Percentiles rank a stretch among this genome's conserved stretches.
phyloP scores from a whole-genome alignment of 1,139 yeast genomes.

The Magnusiomyces ingens region DNA sequence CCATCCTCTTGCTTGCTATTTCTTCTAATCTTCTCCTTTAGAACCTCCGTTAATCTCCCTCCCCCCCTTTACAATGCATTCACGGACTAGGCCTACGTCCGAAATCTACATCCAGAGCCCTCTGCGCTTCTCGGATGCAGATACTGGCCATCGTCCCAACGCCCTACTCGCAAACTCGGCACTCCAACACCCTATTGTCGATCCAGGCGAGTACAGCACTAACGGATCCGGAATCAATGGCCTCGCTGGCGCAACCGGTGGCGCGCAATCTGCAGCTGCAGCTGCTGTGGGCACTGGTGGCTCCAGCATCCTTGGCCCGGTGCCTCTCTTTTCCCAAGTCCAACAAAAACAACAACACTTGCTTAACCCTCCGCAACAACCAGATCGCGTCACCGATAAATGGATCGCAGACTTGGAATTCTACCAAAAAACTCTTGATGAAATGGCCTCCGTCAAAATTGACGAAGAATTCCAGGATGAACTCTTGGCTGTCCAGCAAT shows the following conservation, averaged over 20 bases:
- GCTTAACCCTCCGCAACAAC: constrained; percentile 6
- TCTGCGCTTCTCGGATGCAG: constrained; percentile 9
- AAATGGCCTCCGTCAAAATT: constrained; percentile 28
- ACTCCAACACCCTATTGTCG: background rate
- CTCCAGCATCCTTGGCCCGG: too few relatives aligned
- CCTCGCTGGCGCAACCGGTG: constrained; percentile 3
- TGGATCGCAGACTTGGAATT: constrained; percentile 33
- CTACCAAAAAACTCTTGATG: constrained; percentile 31
- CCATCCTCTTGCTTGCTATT: background rate
- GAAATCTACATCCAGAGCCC: constrained; percentile 26
- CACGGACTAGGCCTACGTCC: constrained; percentile 25
- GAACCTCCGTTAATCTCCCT: background rate
- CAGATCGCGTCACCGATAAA: constrained; percentile 26
- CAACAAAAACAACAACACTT: constrained; percentile 2
- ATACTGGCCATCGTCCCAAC: constrained; percentile 7
- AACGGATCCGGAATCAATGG: background rate
- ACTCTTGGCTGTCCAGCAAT: constrained; percentile 32
- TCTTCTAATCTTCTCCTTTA: background rate
- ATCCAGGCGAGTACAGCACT: background rate
- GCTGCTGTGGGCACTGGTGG: too few relatives aligned
- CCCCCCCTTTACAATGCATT: constrained; percentile 11
- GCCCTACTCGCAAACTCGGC: constrained; percentile 1
- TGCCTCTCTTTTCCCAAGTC: too few relatives aligned
- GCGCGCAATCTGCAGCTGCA: constrained; percentile 1
- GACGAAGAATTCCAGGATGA: constrained; percentile 28